A percentile compares a stretch with the other conserved stretches of the same genome.
These are phyloP conservation scores for Kwoniella sp. DNA, from an alignment of 768 basidiomycete genomes.

Conservation along the genomic window DNA sequence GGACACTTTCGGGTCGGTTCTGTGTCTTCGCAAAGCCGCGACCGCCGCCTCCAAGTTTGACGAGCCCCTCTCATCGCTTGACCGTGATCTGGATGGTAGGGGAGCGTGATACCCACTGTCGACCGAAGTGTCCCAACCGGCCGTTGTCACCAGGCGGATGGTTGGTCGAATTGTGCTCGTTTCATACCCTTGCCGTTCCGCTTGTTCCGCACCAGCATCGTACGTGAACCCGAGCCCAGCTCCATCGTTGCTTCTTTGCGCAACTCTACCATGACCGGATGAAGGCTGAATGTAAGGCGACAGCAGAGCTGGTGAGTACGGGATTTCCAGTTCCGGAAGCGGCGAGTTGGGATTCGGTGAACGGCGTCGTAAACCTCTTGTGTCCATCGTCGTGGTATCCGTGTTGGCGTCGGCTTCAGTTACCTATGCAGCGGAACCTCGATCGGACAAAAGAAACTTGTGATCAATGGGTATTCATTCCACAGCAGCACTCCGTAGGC, in stretches of 20 bases:
- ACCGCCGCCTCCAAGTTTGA: slow-evolving; percentile 1
- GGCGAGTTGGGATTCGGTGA: slow-evolving; percentile 44
- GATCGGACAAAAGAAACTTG: no score
- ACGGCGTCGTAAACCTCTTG: slow-evolving; percentile 29
- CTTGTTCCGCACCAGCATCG: slow-evolving; percentile 5
- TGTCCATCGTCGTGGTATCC: slow-evolving; percentile 6
- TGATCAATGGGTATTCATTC: no score
- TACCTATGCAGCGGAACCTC: no score
- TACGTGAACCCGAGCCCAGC: slow-evolving; percentile 13
- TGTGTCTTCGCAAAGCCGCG: slow-evolving; percentile 25
- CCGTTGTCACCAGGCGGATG: slow-evolving; percentile 29
- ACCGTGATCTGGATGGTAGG: slow-evolving; percentile 18
- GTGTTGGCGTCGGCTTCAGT: no score
- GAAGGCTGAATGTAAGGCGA: slow-evolving; percentile 30
- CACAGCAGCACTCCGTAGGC: no score
- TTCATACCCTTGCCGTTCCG: slow-evolving; percentile 4
- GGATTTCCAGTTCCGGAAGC: slow-evolving; percentile 13
- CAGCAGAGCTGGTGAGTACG: slow-evolving; percentile 28
- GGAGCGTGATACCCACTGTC: slow-evolving; percentile 3
- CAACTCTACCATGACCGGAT: background rate
- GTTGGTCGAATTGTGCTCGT: slow-evolving; percentile 21
- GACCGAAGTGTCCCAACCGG: background rate
- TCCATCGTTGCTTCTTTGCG: background rate
- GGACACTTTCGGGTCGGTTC: slow-evolving; percentile 30
- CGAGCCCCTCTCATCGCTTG: slow-evolving; percentile 22